Percentiles rank a stretch among this genome's conserved stretches.
Evolutionary conservation across 2,329 filamentous ascomycete genomes (phyloP).

Genomic region (Aaosphaeria arxii): DNA sequence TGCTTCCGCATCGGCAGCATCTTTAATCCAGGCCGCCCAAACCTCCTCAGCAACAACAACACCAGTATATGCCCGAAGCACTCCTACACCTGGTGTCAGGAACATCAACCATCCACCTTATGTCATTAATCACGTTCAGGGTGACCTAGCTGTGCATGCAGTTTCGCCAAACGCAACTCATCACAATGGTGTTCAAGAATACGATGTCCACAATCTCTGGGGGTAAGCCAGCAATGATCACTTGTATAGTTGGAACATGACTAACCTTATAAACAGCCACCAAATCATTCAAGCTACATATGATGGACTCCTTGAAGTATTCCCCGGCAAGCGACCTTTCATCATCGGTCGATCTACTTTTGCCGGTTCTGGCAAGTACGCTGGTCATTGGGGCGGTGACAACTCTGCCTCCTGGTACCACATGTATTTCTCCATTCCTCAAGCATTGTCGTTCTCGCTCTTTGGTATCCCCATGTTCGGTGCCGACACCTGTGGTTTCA

Average conservation of each 20-base stretch:
- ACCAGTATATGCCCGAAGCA: constrained; percentile 54
- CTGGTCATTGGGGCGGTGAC: constrained; percentile 78
- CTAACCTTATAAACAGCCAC: constrained; percentile 64
- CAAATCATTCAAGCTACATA: constrained; percentile 77
- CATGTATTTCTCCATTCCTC: constrained; percentile 74
- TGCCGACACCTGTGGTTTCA: constrained; percentile 62
- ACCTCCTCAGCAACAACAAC: constrained; percentile 20
- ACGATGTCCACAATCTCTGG: constrained; percentile 78
- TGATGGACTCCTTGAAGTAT: constrained; percentile 62
- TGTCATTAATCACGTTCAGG: constrained; percentile 69
- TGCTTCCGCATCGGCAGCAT: constrained; percentile 55
- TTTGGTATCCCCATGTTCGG: constrained; percentile 78
- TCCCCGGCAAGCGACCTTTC: constrained; percentile 70
- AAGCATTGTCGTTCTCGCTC: constrained; percentile 71
- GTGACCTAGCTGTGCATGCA: constrained; percentile 69
- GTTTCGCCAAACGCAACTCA: constrained; percentile 77
- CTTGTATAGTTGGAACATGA: not conserved
- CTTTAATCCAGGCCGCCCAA: constrained; percentile 50
- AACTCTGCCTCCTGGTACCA: constrained; percentile 69
- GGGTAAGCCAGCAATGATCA: constrained; percentile 11
- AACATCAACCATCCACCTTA: constrained; percentile 75
- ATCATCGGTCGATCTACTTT: constrained; percentile 84
- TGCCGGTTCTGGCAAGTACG: constrained; percentile 69
- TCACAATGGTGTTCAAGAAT: constrained; percentile 68
- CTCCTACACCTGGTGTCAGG: constrained; percentile 60